These are phyloP conservation scores for Beauveria scarabaeidicola DNA, from an alignment of 2,329 filamentous ascomycete genomes.

Conservation along the genomic window DNA sequence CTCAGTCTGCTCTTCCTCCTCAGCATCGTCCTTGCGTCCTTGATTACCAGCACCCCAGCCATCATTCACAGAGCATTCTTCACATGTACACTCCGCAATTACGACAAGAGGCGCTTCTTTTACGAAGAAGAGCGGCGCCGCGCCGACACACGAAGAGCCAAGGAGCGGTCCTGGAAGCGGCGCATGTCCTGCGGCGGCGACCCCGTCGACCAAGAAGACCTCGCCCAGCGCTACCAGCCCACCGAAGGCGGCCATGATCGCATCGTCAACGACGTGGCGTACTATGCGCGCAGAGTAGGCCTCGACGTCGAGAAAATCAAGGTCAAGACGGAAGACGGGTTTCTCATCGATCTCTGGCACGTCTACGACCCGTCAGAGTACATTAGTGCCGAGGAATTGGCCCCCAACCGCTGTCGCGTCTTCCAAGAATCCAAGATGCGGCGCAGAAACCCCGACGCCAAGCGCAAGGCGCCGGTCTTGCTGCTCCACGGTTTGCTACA, in stretches of 20 bases:
- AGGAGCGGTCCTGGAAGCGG: slow-evolving; percentile 55
- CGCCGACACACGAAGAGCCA: slow-evolving; percentile 45
- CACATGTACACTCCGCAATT: slow-evolving; percentile 49
- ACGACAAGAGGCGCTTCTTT: slow-evolving; percentile 56
- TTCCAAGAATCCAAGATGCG: slow-evolving; percentile 41
- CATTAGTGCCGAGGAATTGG: slow-evolving; percentile 34
- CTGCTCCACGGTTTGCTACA: slow-evolving; percentile 85
- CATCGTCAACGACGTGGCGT: slow-evolving; percentile 67
- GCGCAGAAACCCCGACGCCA: slow-evolving; percentile 28
- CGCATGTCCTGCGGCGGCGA: slow-evolving; percentile 25
- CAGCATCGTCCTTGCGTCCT: slow-evolving; percentile 65
- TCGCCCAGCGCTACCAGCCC: slow-evolving; percentile 54
- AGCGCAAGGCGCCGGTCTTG: slow-evolving; percentile 70
- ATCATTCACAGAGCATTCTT: slow-evolving; percentile 41
- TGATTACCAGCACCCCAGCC: slow-evolving; percentile 56
- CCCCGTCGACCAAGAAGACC: slow-evolving; percentile 33
- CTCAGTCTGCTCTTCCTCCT: slow-evolving; percentile 70
- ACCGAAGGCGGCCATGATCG: slow-evolving; percentile 75
- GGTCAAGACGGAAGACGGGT: slow-evolving; percentile 90
- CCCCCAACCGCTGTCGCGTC: slow-evolving; percentile 43
- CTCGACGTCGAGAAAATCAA: slow-evolving; percentile 75
- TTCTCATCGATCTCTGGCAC: slow-evolving; percentile 83
- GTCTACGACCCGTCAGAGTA: slow-evolving; percentile 77
- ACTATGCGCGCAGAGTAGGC: slow-evolving; percentile 82
- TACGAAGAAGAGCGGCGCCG: slow-evolving; percentile 62